phyloP scores from a whole-genome alignment of 1,284 basidiomycete genomes.

The Polyporus tsugae region DNA sequence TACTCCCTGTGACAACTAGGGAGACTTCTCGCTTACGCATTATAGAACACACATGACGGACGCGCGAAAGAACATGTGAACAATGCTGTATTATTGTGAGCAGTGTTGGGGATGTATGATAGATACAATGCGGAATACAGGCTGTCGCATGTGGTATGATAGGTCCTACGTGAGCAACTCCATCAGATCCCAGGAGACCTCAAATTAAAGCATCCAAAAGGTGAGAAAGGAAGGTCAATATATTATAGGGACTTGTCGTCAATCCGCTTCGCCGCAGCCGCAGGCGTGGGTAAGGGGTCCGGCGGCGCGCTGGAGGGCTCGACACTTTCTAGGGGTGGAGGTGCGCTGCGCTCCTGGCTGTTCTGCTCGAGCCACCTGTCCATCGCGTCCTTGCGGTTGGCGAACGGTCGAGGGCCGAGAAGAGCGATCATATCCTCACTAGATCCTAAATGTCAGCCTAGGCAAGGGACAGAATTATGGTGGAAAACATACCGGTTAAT shows the following conservation, averaged over 20 bases:
- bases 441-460: slow-evolving; percentile 32
- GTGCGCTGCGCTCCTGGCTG: slow-evolving; percentile 60
- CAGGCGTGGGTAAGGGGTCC: slow-evolving; percentile 40
- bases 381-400: slow-evolving; percentile 86
- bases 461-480: background rate
- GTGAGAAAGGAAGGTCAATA: background rate
- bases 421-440: slow-evolving; percentile 89
- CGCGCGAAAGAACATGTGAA: background rate
- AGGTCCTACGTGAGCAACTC: slow-evolving; percentile 32
- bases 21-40: background rate
- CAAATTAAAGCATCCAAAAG: slow-evolving; percentile 19
- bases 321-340: slow-evolving; percentile 60
- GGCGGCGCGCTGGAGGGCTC: slow-evolving; percentile 37
- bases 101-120: slow-evolving; percentile 35
- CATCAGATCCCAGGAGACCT: slow-evolving; percentile 28
- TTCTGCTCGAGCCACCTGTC: slow-evolving; percentile 91
- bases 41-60: background rate
- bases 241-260: slow-evolving; percentile 35
- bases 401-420: slow-evolving; percentile 88
- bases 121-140: slow-evolving; percentile 37
- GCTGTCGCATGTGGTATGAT: slow-evolving; percentile 29
- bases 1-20: slow-evolving; percentile 43
- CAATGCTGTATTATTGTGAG: slow-evolving; percentile 29
- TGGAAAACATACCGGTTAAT: slow-evolving; percentile 77
- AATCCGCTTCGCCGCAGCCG: slow-evolving; percentile 57